Evolutionary conservation across 192 early-diverging fungal species (phyloP).

Genomic region (Haplosporangium gracile): DNA sequence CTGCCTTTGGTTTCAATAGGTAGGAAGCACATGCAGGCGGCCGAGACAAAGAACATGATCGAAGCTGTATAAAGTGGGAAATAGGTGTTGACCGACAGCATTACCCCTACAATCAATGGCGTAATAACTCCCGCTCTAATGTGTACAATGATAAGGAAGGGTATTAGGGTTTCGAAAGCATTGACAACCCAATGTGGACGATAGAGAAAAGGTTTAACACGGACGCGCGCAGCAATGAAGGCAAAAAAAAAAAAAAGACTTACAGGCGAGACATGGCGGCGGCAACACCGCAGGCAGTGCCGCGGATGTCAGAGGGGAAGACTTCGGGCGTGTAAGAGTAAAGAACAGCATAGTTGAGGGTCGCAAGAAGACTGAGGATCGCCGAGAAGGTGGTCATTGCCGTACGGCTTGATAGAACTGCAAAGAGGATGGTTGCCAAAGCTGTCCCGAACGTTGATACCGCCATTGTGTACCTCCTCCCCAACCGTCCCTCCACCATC

Average conservation of each 20-base stretch:
- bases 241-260: conserved; percentile 6
- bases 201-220: not conserved
- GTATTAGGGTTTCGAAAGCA: not conserved
- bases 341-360: conserved; percentile 86
- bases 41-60: conserved; percentile 66
- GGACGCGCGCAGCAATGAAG: not conserved
- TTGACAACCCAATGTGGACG: not conserved
- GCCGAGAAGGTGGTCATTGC: conserved; percentile 74
- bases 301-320: conserved; percentile 80
- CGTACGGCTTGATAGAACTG: conserved; percentile 64
- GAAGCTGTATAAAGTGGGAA: conserved; percentile 79
- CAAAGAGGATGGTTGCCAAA: conserved; percentile 76
- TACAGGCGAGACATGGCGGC: conserved; percentile 80
- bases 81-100: conserved; percentile 68
- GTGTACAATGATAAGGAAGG: not conserved
- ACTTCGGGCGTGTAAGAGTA: conserved; percentile 93
- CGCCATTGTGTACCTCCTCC: conserved; percentile 86
- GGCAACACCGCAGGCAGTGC: conserved; percentile 84
- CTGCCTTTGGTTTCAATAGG: conserved; percentile 78
- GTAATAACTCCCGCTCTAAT: conserved; percentile 76
- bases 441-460: conserved; percentile 80
- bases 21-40: conserved; percentile 74
- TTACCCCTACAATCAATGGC: conserved; percentile 77
- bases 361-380: conserved; percentile 72
- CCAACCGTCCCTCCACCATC: conserved; percentile 80